Percentiles rank a stretch among this genome's conserved stretches.
These are phyloP conservation scores for Agrostemma githago DNA, from an alignment of 148 eudicot species.

Conservation along the genomic window DNA sequence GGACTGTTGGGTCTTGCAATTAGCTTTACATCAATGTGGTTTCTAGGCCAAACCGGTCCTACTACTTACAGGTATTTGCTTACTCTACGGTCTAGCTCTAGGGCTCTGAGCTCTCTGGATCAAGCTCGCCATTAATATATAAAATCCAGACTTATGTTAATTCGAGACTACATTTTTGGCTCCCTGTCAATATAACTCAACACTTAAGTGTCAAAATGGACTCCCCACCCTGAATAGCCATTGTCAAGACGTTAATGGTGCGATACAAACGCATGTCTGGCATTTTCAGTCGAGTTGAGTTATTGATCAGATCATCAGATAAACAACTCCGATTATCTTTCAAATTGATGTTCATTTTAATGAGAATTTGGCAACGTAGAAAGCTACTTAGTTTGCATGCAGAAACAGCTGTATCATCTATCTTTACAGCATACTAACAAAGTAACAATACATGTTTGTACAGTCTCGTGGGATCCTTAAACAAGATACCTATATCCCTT, in stretches of 20 bases:
- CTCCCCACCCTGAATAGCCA: background rate
- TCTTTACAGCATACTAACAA: background rate
- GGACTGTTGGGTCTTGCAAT: constrained; percentile 85
- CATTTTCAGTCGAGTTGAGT: background rate
- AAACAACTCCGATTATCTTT: background rate
- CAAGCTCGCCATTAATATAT: background rate
- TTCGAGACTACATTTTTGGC: background rate
- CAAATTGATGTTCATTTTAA: background rate
- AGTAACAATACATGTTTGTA: constrained; percentile 13
- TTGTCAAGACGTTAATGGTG: background rate
- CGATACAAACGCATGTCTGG: background rate
- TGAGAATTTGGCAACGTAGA: background rate
- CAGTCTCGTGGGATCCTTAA: constrained; percentile 77
- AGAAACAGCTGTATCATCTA: background rate
- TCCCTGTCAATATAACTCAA: background rate
- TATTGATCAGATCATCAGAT: background rate
- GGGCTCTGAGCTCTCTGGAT: background rate
- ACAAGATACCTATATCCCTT: constrained; percentile 75
- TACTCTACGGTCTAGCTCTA: background rate
- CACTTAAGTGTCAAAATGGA: background rate
- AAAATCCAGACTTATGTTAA: background rate
- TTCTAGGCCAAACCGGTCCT: constrained; percentile 72
- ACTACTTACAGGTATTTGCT: constrained; percentile 74
- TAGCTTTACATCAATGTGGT: constrained; percentile 94
- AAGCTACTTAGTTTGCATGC: background rate